phyloP scores from a whole-genome alignment of 805 yeast species.

The Spathaspora boniae region DNA sequence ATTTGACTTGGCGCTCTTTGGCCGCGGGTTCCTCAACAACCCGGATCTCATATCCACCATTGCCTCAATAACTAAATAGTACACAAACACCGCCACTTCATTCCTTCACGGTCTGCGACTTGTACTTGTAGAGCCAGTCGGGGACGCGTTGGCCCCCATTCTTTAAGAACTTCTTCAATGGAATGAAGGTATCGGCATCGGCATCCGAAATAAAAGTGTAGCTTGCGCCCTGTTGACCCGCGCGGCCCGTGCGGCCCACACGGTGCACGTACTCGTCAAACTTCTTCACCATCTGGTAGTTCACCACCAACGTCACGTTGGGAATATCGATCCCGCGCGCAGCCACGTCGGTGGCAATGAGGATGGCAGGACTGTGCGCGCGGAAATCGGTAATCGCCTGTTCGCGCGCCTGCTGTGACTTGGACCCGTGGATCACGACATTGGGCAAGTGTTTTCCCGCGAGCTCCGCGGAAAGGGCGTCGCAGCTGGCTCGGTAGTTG shows the following conservation, averaged over 20 bases:
- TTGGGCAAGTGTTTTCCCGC: constrained; percentile 33
- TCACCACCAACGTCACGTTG: constrained; percentile 78
- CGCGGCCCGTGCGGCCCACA: constrained; percentile 96
- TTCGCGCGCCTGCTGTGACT: constrained; percentile 82
- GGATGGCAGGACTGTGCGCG: constrained; percentile 50
- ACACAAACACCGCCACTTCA: neutral
- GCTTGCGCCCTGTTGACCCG: constrained; percentile 77
- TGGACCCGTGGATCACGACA: constrained; percentile 80
- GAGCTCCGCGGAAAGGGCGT: constrained; percentile 54
- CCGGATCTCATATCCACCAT: constrained; percentile 42
- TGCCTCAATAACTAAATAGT: constrained; percentile 15
- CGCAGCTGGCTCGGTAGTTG: constrained; percentile 73
- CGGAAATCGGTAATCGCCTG: constrained; percentile 61
- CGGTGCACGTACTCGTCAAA: constrained; percentile 88
- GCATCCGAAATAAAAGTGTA: constrained; percentile 59
- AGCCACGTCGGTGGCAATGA: constrained; percentile 93
- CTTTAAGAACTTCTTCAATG: constrained; percentile 47
- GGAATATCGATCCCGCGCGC: constrained; percentile 95
- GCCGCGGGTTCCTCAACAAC: constrained; percentile 41
- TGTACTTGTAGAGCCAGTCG: constrained; percentile 14
- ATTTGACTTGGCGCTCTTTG: constrained; percentile 48
- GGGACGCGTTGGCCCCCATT: constrained; percentile 23
- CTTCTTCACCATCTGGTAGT: constrained; percentile 75
- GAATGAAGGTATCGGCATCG: constrained; percentile 51
- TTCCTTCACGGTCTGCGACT: constrained; percentile 5